These are phyloP conservation scores for Lithohypha guttulata DNA, from an alignment of 2,329 filamentous ascomycete genomes.

Conservation along the genomic window DNA sequence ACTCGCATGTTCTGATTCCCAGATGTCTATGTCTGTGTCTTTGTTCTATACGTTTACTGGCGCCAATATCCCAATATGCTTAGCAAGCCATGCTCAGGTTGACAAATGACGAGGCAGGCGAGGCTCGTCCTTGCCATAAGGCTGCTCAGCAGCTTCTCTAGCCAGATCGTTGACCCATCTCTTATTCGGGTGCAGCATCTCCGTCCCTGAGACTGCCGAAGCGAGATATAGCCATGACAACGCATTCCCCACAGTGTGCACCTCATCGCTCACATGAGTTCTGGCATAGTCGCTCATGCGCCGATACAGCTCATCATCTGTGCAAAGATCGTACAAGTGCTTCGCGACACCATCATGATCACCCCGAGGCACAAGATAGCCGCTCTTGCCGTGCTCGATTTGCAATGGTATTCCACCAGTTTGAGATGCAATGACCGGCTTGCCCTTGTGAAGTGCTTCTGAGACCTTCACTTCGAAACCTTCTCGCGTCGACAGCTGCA, in stretches of 20 bases:
- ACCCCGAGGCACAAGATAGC: conserved; percentile 61
- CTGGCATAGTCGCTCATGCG: conserved; percentile 56
- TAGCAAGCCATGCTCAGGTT: too few relatives aligned
- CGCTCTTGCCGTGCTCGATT: conserved; percentile 59
- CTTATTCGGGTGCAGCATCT: conserved; percentile 47
- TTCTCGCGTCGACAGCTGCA: conserved; percentile 71
- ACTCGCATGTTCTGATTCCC: too few relatives aligned
- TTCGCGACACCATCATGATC: conserved; percentile 60
- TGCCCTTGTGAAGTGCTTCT: conserved; percentile 69
- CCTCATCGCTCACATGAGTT: conserved; percentile 64
- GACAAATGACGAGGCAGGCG: conserved; percentile 40
- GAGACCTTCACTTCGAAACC: conserved; percentile 83
- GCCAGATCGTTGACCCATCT: conserved; percentile 67
- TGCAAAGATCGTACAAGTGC: conserved; percentile 57
- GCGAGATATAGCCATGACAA: conserved; percentile 70
- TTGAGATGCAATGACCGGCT: conserved; percentile 63
- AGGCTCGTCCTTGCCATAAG: conserved; percentile 50
- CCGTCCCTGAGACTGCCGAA: conserved; percentile 50
- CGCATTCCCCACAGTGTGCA: conserved; percentile 69
- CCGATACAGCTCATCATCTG: conserved; percentile 52
- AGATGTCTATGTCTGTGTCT: too few relatives aligned
- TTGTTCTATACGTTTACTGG: too few relatives aligned
- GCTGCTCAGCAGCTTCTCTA: conserved; percentile 50
- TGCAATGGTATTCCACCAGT: conserved; percentile 75
- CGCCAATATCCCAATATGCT: too few relatives aligned